Evolutionary conservation across 805 yeast genomes (phyloP).

Genomic region (Monosporozyma unispora): DNA sequence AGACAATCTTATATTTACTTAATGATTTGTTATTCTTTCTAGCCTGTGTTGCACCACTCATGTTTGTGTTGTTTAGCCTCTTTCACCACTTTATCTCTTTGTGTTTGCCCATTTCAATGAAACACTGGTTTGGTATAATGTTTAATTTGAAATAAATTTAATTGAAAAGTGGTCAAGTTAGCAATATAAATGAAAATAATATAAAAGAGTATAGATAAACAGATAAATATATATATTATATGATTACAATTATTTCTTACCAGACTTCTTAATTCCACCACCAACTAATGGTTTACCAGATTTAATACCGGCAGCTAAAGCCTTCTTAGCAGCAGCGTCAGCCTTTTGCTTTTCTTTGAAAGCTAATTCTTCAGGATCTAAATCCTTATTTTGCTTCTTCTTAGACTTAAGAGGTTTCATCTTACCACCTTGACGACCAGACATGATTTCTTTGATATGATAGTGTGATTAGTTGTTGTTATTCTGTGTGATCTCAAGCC

Average conservation of each 20-base stretch:
- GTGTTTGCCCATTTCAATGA: background rate
- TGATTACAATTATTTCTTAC: slow-evolving; percentile 35
- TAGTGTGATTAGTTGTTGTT: background rate
- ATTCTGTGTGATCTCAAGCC: background rate
- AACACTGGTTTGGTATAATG: background rate
- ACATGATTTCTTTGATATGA: slow-evolving; percentile 45
- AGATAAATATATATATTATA: background rate
- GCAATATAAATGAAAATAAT: too few species aligned
- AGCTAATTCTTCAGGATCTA: slow-evolving; percentile 82
- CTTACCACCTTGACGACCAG: slow-evolving; percentile 97
- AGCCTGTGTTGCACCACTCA: background rate
- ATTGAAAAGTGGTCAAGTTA: background rate
- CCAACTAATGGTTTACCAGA: slow-evolving; percentile 88
- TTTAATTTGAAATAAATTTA: background rate
- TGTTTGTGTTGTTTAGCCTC: background rate
- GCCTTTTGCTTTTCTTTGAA: slow-evolving; percentile 92
- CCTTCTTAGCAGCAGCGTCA: slow-evolving; percentile 88
- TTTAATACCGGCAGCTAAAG: slow-evolving; percentile 75
- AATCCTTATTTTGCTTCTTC: slow-evolving; percentile 62
- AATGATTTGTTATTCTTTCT: slow-evolving; percentile 23
- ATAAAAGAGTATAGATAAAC: background rate
- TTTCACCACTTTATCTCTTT: background rate
- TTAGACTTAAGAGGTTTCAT: slow-evolving; percentile 72
- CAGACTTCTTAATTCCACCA: slow-evolving; percentile 93
- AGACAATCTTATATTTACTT: slow-evolving; percentile 78